Evolutionary conservation across 148 eudicot genomes (phyloP).

Genomic region (Rhododendron ferrugineum): DNA sequence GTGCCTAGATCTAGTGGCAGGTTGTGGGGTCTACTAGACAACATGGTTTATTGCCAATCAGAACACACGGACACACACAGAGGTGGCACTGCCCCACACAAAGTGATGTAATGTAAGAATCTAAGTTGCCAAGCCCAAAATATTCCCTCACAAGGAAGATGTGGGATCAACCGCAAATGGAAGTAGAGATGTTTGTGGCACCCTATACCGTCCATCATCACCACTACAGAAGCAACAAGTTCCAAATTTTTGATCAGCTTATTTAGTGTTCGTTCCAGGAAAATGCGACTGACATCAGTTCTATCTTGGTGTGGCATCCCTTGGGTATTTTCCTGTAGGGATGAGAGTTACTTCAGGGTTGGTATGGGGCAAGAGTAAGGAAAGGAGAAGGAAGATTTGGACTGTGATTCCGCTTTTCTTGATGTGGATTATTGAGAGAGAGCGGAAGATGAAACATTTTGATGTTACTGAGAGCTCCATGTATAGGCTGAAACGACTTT

Average conservation of each 20-base stretch:
- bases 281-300: not conserved
- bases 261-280: not conserved
- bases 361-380: not conserved
- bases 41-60: not conserved
- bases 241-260: not conserved
- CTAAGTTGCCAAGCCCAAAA: not conserved
- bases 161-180: not conserved
- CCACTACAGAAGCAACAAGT: not conserved
- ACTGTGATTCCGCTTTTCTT: not conserved
- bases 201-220: not conserved
- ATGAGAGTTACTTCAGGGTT: not conserved
- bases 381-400: not conserved
- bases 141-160: not conserved
- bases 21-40: not conserved
- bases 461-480: not conserved
- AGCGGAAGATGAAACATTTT: not conserved
- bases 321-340: not conserved
- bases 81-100: not conserved
- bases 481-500: not conserved
- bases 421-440: not conserved
- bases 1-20: not conserved
- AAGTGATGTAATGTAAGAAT: not conserved
- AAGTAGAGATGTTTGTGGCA: not conserved
- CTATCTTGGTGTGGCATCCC: not conserved
- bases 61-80: not conserved